Evolutionary conservation across 2,329 filamentous ascomycete species (phyloP).

Genomic region (Penicillium sp.): DNA sequence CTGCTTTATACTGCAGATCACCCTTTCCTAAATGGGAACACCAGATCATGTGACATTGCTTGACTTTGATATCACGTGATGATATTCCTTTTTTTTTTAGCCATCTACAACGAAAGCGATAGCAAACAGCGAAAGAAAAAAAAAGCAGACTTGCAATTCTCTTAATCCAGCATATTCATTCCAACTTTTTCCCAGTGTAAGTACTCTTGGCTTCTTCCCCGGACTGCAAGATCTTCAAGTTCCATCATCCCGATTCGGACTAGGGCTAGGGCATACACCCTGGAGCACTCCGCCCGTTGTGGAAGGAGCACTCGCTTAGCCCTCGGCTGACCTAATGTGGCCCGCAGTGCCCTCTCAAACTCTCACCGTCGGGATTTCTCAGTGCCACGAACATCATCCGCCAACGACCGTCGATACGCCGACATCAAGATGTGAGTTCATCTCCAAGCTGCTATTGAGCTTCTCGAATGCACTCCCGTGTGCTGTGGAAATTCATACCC

Average conservation of each 20-base stretch:
- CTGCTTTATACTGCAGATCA: conserved; percentile 5
- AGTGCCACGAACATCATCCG: conserved; percentile 46
- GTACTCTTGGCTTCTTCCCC: conserved; percentile 5
- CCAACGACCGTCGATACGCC: conserved; percentile 48
- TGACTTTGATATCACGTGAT: neutral
- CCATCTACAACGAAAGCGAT: neutral
- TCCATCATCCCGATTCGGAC: conserved; percentile 11
- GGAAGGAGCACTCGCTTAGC: conserved; percentile 33
- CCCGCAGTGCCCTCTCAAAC: conserved; percentile 36
- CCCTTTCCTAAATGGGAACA: neutral
- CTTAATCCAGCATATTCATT: neutral
- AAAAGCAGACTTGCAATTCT: neutral
- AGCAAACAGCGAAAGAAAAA: neutral
- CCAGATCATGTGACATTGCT: neutral
- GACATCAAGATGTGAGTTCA: conserved; percentile 48
- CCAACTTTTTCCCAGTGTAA: neutral
- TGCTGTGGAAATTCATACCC: conserved; percentile 1
- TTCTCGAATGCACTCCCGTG: conserved; percentile 19
- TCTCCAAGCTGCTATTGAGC: conserved; percentile 24
- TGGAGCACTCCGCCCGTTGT: conserved; percentile 1
- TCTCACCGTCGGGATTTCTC: conserved; percentile 41
- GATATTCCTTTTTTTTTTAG: rapidly evolving
- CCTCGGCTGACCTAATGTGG: conserved; percentile 40
- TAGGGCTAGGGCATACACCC: conserved; percentile 14
- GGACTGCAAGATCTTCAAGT: conserved; percentile 5